phyloP scores from a whole-genome alignment of 2,329 filamentous ascomycete genomes.

The Hypoxylon sp. region DNA sequence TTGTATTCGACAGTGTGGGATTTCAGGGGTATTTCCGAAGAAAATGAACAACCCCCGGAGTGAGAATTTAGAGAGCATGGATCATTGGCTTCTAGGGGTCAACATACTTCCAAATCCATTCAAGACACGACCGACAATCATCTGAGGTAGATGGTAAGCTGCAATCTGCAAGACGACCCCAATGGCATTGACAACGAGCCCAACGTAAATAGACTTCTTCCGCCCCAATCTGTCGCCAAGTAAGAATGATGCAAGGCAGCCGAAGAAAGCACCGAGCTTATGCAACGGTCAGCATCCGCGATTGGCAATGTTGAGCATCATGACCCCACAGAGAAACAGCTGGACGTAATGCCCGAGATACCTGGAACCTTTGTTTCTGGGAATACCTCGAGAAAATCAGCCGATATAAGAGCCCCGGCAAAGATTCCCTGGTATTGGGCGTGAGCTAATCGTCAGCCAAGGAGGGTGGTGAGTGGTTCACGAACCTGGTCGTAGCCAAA shows the following conservation, averaged over 20 bases:
- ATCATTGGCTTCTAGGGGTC: slow-evolving; percentile 48
- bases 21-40: slow-evolving; percentile 21
- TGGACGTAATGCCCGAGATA: slow-evolving; percentile 42
- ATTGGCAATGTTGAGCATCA: slow-evolving; percentile 26
- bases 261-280: slow-evolving; percentile 72
- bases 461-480: slow-evolving; percentile 18
- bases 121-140: slow-evolving; percentile 61
- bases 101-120: slow-evolving; percentile 66
- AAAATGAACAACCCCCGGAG: slow-evolving; percentile 1
- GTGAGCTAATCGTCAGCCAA: slow-evolving; percentile 29
- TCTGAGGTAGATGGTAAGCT: slow-evolving; percentile 57
- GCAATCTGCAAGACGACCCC: slow-evolving; percentile 56
- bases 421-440: slow-evolving; percentile 27
- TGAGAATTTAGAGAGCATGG: neutral
- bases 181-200: slow-evolving; percentile 54
- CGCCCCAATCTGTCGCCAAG: slow-evolving; percentile 56
- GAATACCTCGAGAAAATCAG: slow-evolving; percentile 36
- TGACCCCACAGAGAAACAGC: slow-evolving; percentile 44
- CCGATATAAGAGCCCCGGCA: slow-evolving; percentile 37
- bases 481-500: slow-evolving; percentile 42
- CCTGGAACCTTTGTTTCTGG: slow-evolving; percentile 34
- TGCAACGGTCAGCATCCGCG: slow-evolving; percentile 51
- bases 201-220: slow-evolving; percentile 54
- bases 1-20: slow-evolving; percentile 17
- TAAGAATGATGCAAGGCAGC: slow-evolving; percentile 56